A percentile compares a stretch with the other conserved stretches of the same genome.
Evolutionary conservation across 2,329 filamentous ascomycete genomes (phyloP).

Genomic region (Hypocreales sp.): DNA sequence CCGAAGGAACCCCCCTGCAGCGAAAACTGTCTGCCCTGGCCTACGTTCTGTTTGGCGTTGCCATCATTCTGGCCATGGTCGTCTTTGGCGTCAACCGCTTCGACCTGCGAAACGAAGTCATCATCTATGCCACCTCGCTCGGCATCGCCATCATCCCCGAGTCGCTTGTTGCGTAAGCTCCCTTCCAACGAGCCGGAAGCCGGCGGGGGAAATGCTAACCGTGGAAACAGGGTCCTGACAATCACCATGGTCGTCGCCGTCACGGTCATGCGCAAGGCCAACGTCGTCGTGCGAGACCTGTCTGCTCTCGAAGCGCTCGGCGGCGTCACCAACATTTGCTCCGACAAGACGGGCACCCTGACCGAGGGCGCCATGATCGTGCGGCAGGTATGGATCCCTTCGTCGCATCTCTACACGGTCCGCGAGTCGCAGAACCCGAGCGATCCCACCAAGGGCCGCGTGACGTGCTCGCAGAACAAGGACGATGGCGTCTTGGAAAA

Average conservation of each 20-base stretch:
- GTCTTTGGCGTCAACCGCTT: slow-evolving; percentile 44
- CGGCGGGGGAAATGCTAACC: too few species aligned
- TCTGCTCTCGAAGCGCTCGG: slow-evolving; percentile 54
- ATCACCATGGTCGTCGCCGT: slow-evolving; percentile 55
- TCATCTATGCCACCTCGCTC: slow-evolving; percentile 42
- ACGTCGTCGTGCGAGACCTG: slow-evolving; percentile 50
- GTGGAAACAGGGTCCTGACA: slow-evolving; percentile 38
- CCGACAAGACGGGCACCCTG: slow-evolving; percentile 57
- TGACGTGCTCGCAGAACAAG: slow-evolving; percentile 27
- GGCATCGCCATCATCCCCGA: slow-evolving; percentile 49
- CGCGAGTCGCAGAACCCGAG: slow-evolving; percentile 43
- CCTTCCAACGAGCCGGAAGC: too few species aligned
- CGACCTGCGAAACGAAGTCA: slow-evolving; percentile 31
- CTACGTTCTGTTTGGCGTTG: slow-evolving; percentile 60
- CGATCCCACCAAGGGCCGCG: slow-evolving; percentile 42
- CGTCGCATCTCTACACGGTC: slow-evolving; percentile 41
- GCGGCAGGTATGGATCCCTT: slow-evolving; percentile 49
- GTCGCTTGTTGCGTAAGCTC: slow-evolving; percentile 46
- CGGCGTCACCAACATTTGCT: slow-evolving; percentile 58
- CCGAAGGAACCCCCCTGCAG: slow-evolving; percentile 62
- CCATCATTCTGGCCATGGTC: slow-evolving; percentile 38
- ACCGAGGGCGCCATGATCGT: slow-evolving; percentile 58
- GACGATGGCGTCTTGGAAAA: slow-evolving; percentile 16
- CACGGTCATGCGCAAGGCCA: slow-evolving; percentile 47
- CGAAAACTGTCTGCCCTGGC: slow-evolving; percentile 65